Evolutionary conservation across 2,329 filamentous ascomycete species (phyloP).

Genomic region (Helicocarpus griseus): DNA sequence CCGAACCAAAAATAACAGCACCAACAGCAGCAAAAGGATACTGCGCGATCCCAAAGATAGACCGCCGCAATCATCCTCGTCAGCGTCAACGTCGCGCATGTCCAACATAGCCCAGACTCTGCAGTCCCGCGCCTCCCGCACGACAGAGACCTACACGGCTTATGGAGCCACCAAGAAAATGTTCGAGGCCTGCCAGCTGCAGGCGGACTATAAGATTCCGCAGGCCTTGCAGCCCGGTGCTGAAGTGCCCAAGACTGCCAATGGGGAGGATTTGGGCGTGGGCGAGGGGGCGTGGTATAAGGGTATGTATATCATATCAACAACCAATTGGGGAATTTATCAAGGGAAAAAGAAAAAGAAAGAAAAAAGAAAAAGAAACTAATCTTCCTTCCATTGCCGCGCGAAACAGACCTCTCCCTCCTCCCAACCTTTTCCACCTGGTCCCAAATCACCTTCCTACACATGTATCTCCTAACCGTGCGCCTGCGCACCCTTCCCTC

Average conservation of each 20-base stretch:
- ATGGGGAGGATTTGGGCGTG: constrained; percentile 73
- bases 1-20: constrained; percentile 3
- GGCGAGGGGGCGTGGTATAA: constrained; percentile 73
- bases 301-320: too few species aligned
- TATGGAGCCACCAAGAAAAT: constrained; percentile 70
- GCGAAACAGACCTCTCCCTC: constrained; percentile 62
- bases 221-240: constrained; percentile 56
- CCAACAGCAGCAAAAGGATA: constrained; percentile 1
- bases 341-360: too few species aligned
- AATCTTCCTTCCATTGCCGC: too few species aligned
- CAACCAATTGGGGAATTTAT: too few species aligned
- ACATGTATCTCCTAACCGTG: constrained; percentile 85
- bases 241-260: constrained; percentile 59
- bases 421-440: constrained; percentile 86
- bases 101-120: constrained; percentile 22
- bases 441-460: constrained; percentile 91
- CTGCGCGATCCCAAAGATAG: background rate
- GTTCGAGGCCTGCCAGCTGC: constrained; percentile 62
- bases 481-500: constrained; percentile 68
- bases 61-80: background rate
- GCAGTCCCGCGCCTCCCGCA: constrained; percentile 26
- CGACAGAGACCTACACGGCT: constrained; percentile 62
- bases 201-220: constrained; percentile 69
- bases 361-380: background rate
- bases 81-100: constrained; percentile 15